phyloP scores from a whole-genome alignment of 495 filamentous ascomycete genomes.

The Cercophora newfieldiana region DNA sequence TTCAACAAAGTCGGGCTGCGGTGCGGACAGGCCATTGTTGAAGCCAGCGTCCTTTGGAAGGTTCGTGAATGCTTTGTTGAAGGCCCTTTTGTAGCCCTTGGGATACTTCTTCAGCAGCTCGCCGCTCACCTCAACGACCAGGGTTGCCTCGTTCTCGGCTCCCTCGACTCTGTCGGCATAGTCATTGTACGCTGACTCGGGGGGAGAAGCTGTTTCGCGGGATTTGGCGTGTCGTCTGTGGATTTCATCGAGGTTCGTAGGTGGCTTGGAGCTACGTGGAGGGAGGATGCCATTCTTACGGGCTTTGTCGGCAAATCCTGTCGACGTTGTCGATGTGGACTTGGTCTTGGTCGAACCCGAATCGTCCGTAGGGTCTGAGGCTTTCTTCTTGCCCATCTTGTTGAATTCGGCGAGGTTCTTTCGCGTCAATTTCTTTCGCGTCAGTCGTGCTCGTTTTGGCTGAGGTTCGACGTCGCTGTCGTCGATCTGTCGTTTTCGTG shows the following conservation, averaged over 20 bases:
- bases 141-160: slow-evolving; percentile 9
- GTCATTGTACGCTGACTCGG: neutral
- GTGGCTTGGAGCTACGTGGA: slow-evolving; percentile 1
- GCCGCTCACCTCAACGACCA: neutral
- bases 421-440: slow-evolving; percentile 27
- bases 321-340: neutral
- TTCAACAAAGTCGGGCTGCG: slow-evolving; percentile 21
- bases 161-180: neutral
- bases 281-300: slow-evolving; percentile 6
- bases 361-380: slow-evolving; percentile 18
- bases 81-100: slow-evolving; percentile 10
- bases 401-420: slow-evolving; percentile 31
- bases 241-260: slow-evolving; percentile 5
- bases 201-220: slow-evolving; percentile 3
- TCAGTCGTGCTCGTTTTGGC: slow-evolving; percentile 24
- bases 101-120: slow-evolving; percentile 3
- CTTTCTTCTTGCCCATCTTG: slow-evolving; percentile 27
- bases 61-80: slow-evolving; percentile 24
- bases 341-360: neutral
- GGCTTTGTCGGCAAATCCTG: slow-evolving; percentile 2
- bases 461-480: too few species aligned
- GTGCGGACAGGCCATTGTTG: slow-evolving; percentile 17
- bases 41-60: slow-evolving; percentile 27
- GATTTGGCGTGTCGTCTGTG: slow-evolving; percentile 17
- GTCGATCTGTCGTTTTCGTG: too few species aligned